Percentiles rank a stretch among this genome's conserved stretches.
Conservation (phyloP, 108 stramenopile species). For the Schizochytrium sp. region DNA sequence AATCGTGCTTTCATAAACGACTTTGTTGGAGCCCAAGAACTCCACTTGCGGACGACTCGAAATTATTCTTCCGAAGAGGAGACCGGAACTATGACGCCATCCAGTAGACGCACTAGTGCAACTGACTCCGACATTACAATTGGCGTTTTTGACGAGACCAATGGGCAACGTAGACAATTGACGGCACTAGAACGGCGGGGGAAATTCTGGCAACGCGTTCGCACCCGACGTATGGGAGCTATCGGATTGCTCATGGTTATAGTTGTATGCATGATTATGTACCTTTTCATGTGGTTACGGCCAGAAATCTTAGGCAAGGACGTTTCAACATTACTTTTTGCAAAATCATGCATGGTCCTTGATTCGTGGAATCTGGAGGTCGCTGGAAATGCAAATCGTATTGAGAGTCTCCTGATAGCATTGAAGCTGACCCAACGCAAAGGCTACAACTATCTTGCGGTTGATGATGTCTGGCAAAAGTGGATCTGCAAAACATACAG, state of each 20-base stretch:
- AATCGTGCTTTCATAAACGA: too few species aligned
- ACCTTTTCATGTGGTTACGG: not conserved
- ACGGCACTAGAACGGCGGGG: too few species aligned
- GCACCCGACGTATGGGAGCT: too few species aligned
- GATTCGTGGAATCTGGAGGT: constrained; percentile 3
- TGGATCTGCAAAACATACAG: constrained; percentile 5
- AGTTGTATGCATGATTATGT: not conserved
- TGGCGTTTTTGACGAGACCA: too few species aligned
- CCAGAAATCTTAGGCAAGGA: not conserved
- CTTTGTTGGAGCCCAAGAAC: too few species aligned
- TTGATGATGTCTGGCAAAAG: not conserved
- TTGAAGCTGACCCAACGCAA: not conserved
- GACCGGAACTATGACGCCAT: too few species aligned
- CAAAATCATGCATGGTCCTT: not conserved
- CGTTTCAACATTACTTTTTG: not conserved
- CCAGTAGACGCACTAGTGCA: too few species aligned
- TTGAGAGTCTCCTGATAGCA: not conserved
- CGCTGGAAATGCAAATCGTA: constrained; percentile 7
- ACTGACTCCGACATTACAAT: too few species aligned
- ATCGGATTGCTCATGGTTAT: not conserved
- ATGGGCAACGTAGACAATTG: too few species aligned
- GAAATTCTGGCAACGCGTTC: too few species aligned
- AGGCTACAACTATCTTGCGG: constrained; percentile 1
- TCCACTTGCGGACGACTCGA: too few species aligned
- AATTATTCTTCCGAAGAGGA: too few species aligned